These are phyloP conservation scores for Candida neerlandica DNA, from an alignment of 1,139 yeast genomes.

Conservation along the genomic window DNA sequence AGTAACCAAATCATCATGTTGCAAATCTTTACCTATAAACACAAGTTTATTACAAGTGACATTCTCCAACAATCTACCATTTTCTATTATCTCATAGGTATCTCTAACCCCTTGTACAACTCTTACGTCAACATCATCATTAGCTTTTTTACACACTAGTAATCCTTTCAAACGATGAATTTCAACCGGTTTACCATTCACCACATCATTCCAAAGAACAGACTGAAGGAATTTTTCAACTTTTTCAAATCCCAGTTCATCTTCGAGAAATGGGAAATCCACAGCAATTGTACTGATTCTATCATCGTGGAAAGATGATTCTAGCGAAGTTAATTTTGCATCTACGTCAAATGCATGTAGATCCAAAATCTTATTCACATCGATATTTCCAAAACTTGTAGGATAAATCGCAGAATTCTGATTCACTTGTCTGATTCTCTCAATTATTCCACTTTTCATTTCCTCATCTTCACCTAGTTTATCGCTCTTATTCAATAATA, in stretches of 20 bases:
- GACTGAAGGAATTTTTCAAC: constrained; percentile 66
- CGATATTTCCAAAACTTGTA: constrained; percentile 74
- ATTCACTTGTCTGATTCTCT: constrained; percentile 61
- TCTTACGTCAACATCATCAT: constrained; percentile 40
- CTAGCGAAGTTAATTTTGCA: constrained; percentile 27
- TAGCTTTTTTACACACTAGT: constrained; percentile 35
- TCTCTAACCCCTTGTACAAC: constrained; percentile 95
- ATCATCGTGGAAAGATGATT: constrained; percentile 40
- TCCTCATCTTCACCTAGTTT: constrained; percentile 26
- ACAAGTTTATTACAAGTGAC: constrained; percentile 60
- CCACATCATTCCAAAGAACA: constrained; percentile 65
- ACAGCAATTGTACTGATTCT: constrained; percentile 67
- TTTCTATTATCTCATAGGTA: constrained; percentile 77
- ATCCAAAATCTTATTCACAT: constrained; percentile 62
- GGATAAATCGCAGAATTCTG: constrained; percentile 65
- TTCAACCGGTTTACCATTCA: constrained; percentile 52
- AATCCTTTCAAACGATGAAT: constrained; percentile 85
- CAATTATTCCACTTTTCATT: constrained; percentile 21
- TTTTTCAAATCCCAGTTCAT: constrained; percentile 32
- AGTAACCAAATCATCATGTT: constrained; percentile 28
- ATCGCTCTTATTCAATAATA: constrained; percentile 80
- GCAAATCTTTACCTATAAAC: constrained; percentile 74
- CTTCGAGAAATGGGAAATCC: constrained; percentile 48
- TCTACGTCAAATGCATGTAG: constrained; percentile 75
- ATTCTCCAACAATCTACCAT: constrained; percentile 42